Conservation (phyloP, 805 yeast species). For the Yamadazyma sp. region DNA sequence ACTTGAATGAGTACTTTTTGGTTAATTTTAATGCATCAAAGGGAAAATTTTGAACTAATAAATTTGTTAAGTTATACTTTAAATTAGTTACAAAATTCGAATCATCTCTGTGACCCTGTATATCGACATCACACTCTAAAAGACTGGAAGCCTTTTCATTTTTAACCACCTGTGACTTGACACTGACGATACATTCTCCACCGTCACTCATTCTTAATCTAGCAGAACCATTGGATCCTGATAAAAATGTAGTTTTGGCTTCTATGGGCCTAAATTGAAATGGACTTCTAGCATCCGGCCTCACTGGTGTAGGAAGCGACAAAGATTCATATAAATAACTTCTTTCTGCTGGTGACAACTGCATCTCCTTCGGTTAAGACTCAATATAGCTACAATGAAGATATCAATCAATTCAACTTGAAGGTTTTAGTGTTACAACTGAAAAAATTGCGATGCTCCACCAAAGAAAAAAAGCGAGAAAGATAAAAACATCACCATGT, state of each 20-base stretch:
- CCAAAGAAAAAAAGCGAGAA: too few species aligned
- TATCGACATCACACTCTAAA: constrained; percentile 74
- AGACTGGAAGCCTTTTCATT: constrained; percentile 42
- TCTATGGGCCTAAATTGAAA: constrained; percentile 84
- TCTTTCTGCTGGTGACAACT: constrained; percentile 72
- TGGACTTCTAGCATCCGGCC: constrained; percentile 82
- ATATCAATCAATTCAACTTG: too few species aligned
- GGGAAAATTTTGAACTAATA: constrained; percentile 54
- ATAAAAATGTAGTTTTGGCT: constrained; percentile 75
- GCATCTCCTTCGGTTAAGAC: constrained; percentile 41
- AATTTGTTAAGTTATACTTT: constrained; percentile 56
- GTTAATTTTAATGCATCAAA: constrained; percentile 56
- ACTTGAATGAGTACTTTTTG: constrained; percentile 68
- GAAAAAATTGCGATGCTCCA: too few species aligned
- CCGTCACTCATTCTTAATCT: constrained; percentile 86
- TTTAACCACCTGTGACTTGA: constrained; percentile 76
- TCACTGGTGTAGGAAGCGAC: constrained; percentile 51
- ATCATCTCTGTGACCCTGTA: constrained; percentile 79
- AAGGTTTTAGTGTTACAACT: too few species aligned
- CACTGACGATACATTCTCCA: constrained; percentile 87
- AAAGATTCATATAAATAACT: constrained; percentile 76
- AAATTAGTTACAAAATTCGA: constrained; percentile 64
- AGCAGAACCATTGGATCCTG: constrained; percentile 90
- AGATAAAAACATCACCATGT: too few species aligned
- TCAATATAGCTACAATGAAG: too few species aligned